A percentile compares a stretch with the other conserved stretches of the same genome.
Conservation (phyloP, 177 flowering plant species). For the Telopea speciosissima region DNA sequence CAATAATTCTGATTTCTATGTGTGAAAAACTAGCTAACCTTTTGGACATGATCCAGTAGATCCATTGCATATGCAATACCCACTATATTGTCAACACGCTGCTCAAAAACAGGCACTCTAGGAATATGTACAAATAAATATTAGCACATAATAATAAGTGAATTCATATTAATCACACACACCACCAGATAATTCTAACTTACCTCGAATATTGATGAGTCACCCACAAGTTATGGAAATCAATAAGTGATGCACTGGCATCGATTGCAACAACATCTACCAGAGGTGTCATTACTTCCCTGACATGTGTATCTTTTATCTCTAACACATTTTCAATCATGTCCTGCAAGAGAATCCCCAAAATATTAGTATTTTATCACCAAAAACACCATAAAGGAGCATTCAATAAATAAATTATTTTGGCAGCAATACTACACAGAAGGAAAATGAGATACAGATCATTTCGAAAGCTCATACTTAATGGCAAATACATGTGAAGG, state of each 20-base stretch:
- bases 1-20: background rate
- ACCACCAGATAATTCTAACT: background rate
- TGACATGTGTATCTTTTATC: conserved; percentile 74
- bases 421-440: background rate
- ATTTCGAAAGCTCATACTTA: background rate
- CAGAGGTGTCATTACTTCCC: conserved; percentile 87
- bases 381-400: background rate
- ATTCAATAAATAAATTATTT: conserved; percentile 1
- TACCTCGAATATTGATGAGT: conserved; percentile 82
- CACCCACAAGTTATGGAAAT: conserved; percentile 65
- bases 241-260: conserved; percentile 56
- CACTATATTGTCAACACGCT: conserved; percentile 77
- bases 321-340: conserved; percentile 85
- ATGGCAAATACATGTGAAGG: no score
- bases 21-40: conserved; percentile 30
- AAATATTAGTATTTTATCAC: background rate
- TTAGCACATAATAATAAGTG: background rate
- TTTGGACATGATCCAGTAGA: conserved; percentile 64
- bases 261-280: conserved; percentile 86
- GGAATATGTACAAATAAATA: conserved; percentile 9
- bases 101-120: conserved; percentile 85
- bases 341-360: conserved; percentile 38
- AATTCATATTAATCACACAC: background rate
- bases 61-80: conserved; percentile 93
- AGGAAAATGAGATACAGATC: background rate